Evolutionary conservation across 192 early-diverging fungal species (phyloP).

Genomic region (Coemansia sp.): DNA sequence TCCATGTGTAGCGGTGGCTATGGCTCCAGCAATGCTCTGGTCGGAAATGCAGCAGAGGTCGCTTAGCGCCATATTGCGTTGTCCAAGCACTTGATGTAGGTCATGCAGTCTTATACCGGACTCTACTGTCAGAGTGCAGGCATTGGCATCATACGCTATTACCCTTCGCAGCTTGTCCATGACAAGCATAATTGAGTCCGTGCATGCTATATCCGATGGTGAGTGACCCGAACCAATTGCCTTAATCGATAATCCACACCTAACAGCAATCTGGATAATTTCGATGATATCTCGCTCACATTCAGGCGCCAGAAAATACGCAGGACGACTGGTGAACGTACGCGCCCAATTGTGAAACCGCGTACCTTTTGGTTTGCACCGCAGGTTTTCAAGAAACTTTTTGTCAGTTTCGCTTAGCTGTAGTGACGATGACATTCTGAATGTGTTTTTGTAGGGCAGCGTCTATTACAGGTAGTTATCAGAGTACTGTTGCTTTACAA

Average conservation of each 20-base stretch:
- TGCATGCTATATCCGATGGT: slow-evolving; percentile 71
- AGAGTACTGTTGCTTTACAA: no score
- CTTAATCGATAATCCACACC: slow-evolving; percentile 56
- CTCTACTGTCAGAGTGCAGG: slow-evolving; percentile 59
- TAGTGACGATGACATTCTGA: neutral
- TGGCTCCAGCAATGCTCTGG: slow-evolving; percentile 69
- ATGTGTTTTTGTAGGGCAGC: neutral
- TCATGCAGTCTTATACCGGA: slow-evolving; percentile 65
- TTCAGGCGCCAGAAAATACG: slow-evolving; percentile 59
- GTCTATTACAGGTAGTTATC: neutral
- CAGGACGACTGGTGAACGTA: slow-evolving; percentile 60
- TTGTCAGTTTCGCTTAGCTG: slow-evolving; percentile 13
- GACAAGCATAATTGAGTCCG: slow-evolving; percentile 64
- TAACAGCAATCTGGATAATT: slow-evolving; percentile 45
- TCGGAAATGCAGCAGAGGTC: slow-evolving; percentile 73
- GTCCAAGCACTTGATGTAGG: slow-evolving; percentile 57
- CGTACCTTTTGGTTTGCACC: slow-evolving; percentile 5
- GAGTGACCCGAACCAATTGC: slow-evolving; percentile 72
- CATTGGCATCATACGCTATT: slow-evolving; percentile 51
- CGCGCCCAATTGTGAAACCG: slow-evolving; percentile 69
- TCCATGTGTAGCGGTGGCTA: slow-evolving; percentile 73
- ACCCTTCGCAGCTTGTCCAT: slow-evolving; percentile 63
- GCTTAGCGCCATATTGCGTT: slow-evolving; percentile 63
- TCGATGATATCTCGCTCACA: slow-evolving; percentile 62
- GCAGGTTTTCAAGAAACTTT: slow-evolving; percentile 22